Evolutionary conservation across 139 green algal genomes (phyloP), one percentile per base, ranked within the genome.

Genomic region (Astrephomene gubernaculifera): DNA sequence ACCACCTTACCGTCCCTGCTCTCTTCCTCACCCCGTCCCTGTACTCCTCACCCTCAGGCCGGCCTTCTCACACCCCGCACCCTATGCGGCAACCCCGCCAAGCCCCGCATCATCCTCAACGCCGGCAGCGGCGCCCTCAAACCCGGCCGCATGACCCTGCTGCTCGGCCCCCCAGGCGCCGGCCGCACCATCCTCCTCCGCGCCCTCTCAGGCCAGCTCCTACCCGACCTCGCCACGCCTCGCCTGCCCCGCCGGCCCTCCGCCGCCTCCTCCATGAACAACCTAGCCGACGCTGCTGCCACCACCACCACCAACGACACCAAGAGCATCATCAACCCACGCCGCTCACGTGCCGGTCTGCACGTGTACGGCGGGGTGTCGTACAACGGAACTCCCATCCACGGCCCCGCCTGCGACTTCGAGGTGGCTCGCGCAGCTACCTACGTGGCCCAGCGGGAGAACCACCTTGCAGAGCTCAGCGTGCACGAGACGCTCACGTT

Each of bases 171-270:
- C 17, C 94, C 93, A 38, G 93, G 91, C 31, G 81, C 87, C 4
- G 94, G 94, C 35, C 95, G 95, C 80, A 90, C 87, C 33, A 90
- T 88, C 0, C 87, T 96, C 35, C 82, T 96, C 71, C 86, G 92
- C 31, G 67, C 89, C 1, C 88, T 96, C 60, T 82, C 81, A 25
- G 94, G 94, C 14, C 89, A 90, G 65, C n/a, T n/a, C n/a, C n/a
- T n/a, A n/a, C n/a, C n/a, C n/a, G n/a, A n/a, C n/a, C 81, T 96
- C 31, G 29, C 36, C 38, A n/a, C n/a, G n/a, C n/a, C n/a, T n/a
- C n/a, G n/a, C n/a, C n/a, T n/a, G n/a, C n/a, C n/a, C n/a, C n/a
- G n/a, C n/a, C n/a, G n/a, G n/a, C n/a, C n/a, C n/a, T n/a, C n/a
- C n/a, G n/a, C n/a, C n/a, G n/a, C n/a, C n/a, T n/a, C n/a, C n/a